Base-by-base conservation (phyloP, 2,329 filamentous ascomycete species). In the Cladorrhinum sp. region DNA sequence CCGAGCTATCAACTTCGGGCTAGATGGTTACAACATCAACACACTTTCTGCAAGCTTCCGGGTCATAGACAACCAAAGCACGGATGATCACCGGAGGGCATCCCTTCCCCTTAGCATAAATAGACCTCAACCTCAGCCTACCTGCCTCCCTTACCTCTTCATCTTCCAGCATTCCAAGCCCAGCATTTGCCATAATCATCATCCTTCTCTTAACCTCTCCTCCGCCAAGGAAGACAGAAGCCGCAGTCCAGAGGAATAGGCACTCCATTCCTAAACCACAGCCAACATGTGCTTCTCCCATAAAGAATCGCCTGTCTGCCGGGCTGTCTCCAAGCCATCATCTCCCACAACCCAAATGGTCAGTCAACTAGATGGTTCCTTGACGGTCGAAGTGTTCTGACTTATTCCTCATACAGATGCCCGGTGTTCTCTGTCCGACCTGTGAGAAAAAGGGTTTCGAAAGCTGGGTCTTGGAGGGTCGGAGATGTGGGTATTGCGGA, bases 391-490 rank as follows among this genome's bases (percentile, higher is more conserved):
- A 18, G 42, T 46, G 7, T 46, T 12, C 39, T 61, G 36, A 61
- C 58, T 14, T 42, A 18, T 26, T 18, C 23, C 42, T 50, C 33
- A 51, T 21, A 51, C 28, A 55, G 61, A 76, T 82, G 62, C 77
- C 81, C 3, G 82, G 82, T 9, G 80, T 82, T 24, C 74, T 76
- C 66, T 84, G 82, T 69, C 80, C 81, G 53, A 82, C 76, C 3
- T 84, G 82, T 66, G 75, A 76, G 55, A 69, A 73, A 48, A 73
- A 75, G 51, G 82, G 82, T 62, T 74, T 79, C 62, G 82, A 83
- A 67, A 79, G 81, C 49, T 84, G 82, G 82, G 82, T 84, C 23
- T 81, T 83, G 62, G 81, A 80, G 30, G 82, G 82, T 57, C 77
- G 79, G 60, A 73, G 73, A 55, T 84, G 82, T 67, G 77, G 56